Base-by-base conservation (phyloP, 306 rosid genomes). In the Macrotyloma uniflorum region DNA sequence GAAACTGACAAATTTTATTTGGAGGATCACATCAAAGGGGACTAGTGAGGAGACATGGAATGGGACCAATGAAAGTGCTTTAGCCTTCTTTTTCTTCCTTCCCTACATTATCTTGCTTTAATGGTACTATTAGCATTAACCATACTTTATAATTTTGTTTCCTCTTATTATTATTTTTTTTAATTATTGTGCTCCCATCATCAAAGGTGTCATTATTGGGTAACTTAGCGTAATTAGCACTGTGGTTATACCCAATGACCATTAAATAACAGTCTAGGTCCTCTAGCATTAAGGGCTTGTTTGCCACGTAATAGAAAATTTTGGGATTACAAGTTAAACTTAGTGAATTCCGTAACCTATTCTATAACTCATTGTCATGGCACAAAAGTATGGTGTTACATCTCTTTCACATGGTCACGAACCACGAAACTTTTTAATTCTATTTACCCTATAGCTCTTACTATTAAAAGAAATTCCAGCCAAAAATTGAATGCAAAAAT, bases 11-110 rank as follows among this genome's bases (percentile, higher is more conserved):
- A 62, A 12, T 11, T 4, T 23, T 10, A 10, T 26, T 61, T 33
- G 42, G 68, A 70, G 46, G 82, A 80, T 84, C 84, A 80, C 84
- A 79, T 84, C 87, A 69, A 68, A 30, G 84, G 84, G 78, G 81
- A 46, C 35, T 38, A 78, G 73, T 78, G 84, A 79, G 87, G 78
- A 69, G 87, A 80, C 87, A 84, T 62, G 81, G 47, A 14, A 84
- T 84, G 79, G 86, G 87, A 64, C 87, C 87, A 54, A 75, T 81
- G 67, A 84, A 79, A 84, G 79, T 84, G 84, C 87, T 84, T 84
- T 84, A 70, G 79, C 70, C 54, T 24, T 64, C 81, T 84, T 84
- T 79, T 84, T 70, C 79, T 70, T 75, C 82, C 72, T 80, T 75
- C 69, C 66, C 64, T 70, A 70, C 79, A 84, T 84, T 70, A 79